Conservation (phyloP, 495 filamentous ascomycete species). For the Aspergillus coremiiformis region DNA sequence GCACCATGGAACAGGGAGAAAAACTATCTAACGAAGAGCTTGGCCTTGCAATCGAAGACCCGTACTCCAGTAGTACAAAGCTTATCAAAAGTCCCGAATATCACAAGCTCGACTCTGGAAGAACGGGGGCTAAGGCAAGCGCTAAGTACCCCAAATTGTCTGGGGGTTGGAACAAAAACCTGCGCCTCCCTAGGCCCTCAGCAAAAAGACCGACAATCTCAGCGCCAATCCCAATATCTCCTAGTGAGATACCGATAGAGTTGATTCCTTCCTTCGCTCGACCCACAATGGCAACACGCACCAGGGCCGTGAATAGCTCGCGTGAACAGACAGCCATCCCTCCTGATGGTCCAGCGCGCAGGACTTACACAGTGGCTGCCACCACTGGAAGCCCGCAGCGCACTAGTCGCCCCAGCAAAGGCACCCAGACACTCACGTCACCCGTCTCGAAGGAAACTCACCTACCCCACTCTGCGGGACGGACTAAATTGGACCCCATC, state of each 20-base stretch:
- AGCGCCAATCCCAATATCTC: neutral
- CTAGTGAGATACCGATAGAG: neutral
- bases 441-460: neutral
- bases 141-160: slow-evolving; percentile 7
- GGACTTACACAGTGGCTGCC: slow-evolving; percentile 2
- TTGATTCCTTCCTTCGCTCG: slow-evolving; percentile 12
- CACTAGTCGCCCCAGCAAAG: neutral
- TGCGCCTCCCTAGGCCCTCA: slow-evolving; percentile 6
- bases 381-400: slow-evolving; percentile 15
- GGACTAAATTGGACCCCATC: neutral
- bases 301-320: slow-evolving; percentile 1
- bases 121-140: neutral
- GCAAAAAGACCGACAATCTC: neutral
- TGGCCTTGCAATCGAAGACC: neutral
- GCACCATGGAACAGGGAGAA: slow-evolving; percentile 7
- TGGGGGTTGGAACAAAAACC: slow-evolving; percentile 7
- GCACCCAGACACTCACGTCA: neutral
- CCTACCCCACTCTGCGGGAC: neutral
- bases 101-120: neutral
- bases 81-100: neutral
- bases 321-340: neutral
- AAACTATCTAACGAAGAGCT: neutral
- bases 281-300: slow-evolving; percentile 13
- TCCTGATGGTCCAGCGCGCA: slow-evolving; percentile 1
- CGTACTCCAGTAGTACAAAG: neutral